Conservation (phyloP, 768 basidiomycete species). For the Trametes cingulata region DNA sequence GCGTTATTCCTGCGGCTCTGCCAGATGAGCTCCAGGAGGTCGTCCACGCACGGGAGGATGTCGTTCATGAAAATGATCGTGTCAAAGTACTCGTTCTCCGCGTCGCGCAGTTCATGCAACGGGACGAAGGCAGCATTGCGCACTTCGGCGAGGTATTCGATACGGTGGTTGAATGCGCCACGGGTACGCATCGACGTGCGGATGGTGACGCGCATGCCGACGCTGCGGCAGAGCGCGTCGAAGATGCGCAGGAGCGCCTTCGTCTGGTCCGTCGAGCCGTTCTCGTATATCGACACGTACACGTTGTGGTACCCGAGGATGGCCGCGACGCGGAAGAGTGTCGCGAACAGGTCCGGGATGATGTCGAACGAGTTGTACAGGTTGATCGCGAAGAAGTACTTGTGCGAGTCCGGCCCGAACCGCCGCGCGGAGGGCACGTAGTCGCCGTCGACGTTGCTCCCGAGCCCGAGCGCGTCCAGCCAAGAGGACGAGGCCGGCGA, state of each 20-base stretch:
- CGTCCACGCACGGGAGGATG: slow-evolving; percentile 96
- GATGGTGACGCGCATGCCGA: slow-evolving; percentile 92
- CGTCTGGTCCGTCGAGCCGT: slow-evolving; percentile 98
- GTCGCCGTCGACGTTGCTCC: slow-evolving; percentile 43
- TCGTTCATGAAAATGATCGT: slow-evolving; percentile 99
- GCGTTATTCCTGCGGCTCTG: slow-evolving; percentile 92
- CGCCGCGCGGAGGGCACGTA: slow-evolving; percentile 36
- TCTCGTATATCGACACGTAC: slow-evolving; percentile 98
- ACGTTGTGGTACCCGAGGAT: slow-evolving; percentile 98
- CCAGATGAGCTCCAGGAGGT: slow-evolving; percentile 96
- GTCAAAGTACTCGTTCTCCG: slow-evolving; percentile 93
- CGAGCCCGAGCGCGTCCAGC: slow-evolving; percentile 58
- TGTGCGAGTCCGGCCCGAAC: slow-evolving; percentile 67
- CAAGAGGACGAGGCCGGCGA: slow-evolving; percentile 59
- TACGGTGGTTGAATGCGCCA: slow-evolving; percentile 97
- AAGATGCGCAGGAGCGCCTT: slow-evolving; percentile 95
- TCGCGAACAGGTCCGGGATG: slow-evolving; percentile 95
- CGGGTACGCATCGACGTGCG: slow-evolving; percentile 90
- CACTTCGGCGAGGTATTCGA: slow-evolving; percentile 99
- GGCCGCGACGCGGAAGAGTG: slow-evolving; percentile 89
- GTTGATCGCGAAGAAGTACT: slow-evolving; percentile 99
- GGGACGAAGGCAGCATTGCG: slow-evolving; percentile 97
- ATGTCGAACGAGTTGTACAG: slow-evolving; percentile 99
- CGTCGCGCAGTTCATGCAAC: slow-evolving; percentile 88
- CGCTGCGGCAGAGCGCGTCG: slow-evolving; percentile 85